A percentile compares a stretch with the other conserved stretches of the same genome.
These are phyloP conservation scores for Auxenochlorella pyrenoidosa DNA, from an alignment of 139 green algal species.

Conservation along the genomic window DNA sequence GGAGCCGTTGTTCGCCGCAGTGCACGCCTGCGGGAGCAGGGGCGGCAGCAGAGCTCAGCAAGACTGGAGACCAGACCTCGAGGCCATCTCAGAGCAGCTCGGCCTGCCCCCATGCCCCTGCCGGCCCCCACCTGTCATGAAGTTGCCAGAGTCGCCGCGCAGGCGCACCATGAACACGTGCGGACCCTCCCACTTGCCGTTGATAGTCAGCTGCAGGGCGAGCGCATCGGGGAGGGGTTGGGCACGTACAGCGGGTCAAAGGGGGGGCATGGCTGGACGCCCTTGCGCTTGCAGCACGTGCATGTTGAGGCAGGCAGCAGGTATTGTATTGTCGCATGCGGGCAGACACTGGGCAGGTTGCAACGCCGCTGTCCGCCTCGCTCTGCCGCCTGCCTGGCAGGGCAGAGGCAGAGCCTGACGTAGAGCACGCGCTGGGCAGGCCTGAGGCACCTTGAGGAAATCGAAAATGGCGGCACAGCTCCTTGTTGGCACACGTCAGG, in stretches of 20 bases:
- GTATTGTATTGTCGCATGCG: too few relatives aligned
- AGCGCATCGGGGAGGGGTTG: conserved; percentile 51
- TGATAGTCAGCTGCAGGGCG: conserved; percentile 54
- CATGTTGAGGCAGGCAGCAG: too few relatives aligned
- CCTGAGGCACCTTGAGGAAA: conserved; percentile 79
- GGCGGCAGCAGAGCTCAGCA: too few relatives aligned
- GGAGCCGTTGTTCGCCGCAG: conserved; percentile 75
- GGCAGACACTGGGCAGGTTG: not conserved
- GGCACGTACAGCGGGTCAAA: conserved; percentile 74
- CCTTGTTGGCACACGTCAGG: conserved; percentile 71
- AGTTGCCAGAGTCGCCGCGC: conserved; percentile 70
- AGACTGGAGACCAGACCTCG: not conserved
- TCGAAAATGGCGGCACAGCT: conserved; percentile 75
- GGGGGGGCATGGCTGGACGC: too few relatives aligned
- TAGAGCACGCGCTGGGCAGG: too few relatives aligned
- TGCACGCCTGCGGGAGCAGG: conserved; percentile 54
- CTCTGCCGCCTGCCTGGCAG: too few relatives aligned
- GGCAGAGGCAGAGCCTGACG: too few relatives aligned
- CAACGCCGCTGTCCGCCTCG: too few relatives aligned
- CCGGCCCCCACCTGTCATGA: conserved; percentile 1
- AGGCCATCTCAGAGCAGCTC: conserved; percentile 15
- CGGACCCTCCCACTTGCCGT: conserved; percentile 79
- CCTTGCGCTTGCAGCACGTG: too few relatives aligned
- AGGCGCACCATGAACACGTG: conserved; percentile 94
- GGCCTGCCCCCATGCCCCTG: not conserved